Evolutionary conservation across 2,329 filamentous ascomycete species (phyloP).

Genomic region (Blastomyces gilchristii): DNA sequence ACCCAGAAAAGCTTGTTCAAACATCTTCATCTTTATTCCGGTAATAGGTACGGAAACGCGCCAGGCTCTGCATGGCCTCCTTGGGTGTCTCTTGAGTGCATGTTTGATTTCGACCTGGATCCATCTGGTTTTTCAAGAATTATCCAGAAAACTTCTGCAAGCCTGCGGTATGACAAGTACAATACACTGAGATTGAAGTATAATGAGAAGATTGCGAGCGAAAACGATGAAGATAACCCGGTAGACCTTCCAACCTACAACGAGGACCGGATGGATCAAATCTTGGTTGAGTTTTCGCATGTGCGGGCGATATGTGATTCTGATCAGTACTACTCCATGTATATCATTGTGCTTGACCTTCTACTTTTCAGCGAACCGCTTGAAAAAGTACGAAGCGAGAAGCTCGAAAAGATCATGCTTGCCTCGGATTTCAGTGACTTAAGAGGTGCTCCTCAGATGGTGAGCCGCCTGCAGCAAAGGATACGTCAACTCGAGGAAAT

Average conservation of each 20-base stretch:
- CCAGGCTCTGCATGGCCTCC: conserved; percentile 86
- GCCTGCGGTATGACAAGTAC: conserved; percentile 93
- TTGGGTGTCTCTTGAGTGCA: conserved; percentile 96
- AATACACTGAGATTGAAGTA: conserved; percentile 95
- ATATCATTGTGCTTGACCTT: conserved; percentile 93
- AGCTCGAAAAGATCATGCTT: conserved; percentile 96
- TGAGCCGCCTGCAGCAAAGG: conserved; percentile 78
- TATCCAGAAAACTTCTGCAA: conserved; percentile 91
- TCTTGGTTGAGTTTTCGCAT: conserved; percentile 94
- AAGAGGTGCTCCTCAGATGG: conserved; percentile 84
- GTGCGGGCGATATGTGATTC: conserved; percentile 94
- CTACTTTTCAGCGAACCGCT: conserved; percentile 92
- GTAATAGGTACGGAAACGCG: conserved; percentile 81
- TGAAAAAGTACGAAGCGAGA: conserved; percentile 93
- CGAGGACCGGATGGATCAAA: conserved; percentile 74
- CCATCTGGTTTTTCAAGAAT: conserved; percentile 97
- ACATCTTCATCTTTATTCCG: conserved; percentile 84
- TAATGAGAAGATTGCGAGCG: conserved; percentile 75
- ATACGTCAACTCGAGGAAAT: conserved; percentile 93
- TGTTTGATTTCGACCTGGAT: conserved; percentile 90
- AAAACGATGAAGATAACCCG: conserved; percentile 34
- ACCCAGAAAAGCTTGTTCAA: conserved; percentile 85
- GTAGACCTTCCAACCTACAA: conserved; percentile 43
- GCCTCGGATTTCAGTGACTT: conserved; percentile 98
- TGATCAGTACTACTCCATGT: conserved; percentile 92